Evolutionary conservation across 768 basidiomycete species (phyloP).

Genomic region (Ephemerocybe angulata): DNA sequence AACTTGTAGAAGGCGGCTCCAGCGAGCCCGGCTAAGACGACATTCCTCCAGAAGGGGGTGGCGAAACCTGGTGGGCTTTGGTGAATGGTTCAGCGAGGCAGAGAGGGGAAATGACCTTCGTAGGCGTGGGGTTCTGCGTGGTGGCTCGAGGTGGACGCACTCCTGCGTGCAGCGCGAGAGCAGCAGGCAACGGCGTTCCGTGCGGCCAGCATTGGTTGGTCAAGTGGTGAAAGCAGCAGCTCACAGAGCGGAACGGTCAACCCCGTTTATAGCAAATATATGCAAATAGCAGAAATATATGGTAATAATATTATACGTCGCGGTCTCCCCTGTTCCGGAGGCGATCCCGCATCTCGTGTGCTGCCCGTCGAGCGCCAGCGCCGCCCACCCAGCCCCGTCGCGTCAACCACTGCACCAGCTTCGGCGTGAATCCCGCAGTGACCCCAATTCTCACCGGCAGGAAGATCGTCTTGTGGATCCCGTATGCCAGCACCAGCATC

Average conservation of each 20-base stretch:
- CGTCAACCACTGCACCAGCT: conserved; percentile 82
- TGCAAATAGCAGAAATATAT: background rate
- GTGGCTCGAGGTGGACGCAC: conserved; percentile 13
- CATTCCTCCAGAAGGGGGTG: conserved; percentile 65
- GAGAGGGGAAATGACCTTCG: conserved; percentile 46
- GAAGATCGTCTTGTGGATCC: conserved; percentile 92
- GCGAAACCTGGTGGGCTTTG: conserved; percentile 48
- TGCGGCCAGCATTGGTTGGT: conserved; percentile 38
- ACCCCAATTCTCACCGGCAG: conserved; percentile 85
- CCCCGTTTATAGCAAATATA: conserved; percentile 6
- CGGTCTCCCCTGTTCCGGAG: conserved; percentile 36
- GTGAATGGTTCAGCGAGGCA: background rate
- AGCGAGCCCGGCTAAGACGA: conserved; percentile 46
- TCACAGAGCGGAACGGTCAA: background rate
- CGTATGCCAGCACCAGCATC: conserved; percentile 89
- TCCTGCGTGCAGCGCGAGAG: conserved; percentile 24
- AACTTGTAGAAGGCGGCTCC: conserved; percentile 62
- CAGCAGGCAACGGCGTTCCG: conserved; percentile 36
- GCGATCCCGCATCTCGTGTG: conserved; percentile 46
- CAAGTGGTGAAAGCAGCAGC: background rate
- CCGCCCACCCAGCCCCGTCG: conserved; percentile 77
- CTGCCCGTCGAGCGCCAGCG: conserved; percentile 65
- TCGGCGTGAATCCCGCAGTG: conserved; percentile 82
- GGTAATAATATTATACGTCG: conserved; percentile 4
- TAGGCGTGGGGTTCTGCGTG: conserved; percentile 43